Conservation (phyloP, 495 filamentous ascomycete species). For the Diplogelasinospora grovesii region DNA sequence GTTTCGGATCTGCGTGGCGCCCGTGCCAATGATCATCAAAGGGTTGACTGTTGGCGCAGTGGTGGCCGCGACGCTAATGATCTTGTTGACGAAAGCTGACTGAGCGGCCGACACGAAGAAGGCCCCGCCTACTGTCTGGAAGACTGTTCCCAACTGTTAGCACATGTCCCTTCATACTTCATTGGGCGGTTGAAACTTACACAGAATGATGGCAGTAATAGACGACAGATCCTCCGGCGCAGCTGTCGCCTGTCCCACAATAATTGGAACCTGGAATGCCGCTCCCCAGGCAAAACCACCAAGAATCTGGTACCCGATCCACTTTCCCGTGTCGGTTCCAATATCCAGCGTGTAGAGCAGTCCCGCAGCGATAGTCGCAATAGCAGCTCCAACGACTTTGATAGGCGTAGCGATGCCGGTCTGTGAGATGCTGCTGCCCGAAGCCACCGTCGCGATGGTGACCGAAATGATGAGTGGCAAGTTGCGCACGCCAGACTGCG, state of each 20-base stretch:
- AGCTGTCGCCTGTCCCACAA: constrained; percentile 51
- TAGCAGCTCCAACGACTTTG: constrained; percentile 41
- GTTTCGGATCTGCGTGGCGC: constrained; percentile 34
- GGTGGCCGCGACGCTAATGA: constrained; percentile 25
- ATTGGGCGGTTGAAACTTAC: constrained; percentile 12
- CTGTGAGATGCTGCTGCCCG: constrained; percentile 40
- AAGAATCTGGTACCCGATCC: constrained; percentile 56
- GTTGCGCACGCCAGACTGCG: constrained; percentile 44
- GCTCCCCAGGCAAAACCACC: constrained; percentile 46
- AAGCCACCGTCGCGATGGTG: constrained; percentile 38
- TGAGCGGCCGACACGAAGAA: constrained; percentile 41
- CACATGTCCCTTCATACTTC: too few relatives aligned
- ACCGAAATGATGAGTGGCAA: constrained; percentile 49
- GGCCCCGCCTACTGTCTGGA: constrained; percentile 43
- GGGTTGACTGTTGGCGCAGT: constrained; percentile 36
- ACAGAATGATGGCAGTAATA: constrained; percentile 44
- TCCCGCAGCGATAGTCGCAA: constrained; percentile 50
- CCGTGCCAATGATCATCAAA: constrained; percentile 31
- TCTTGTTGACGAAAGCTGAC: constrained; percentile 43
- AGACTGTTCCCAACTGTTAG: constrained; percentile 41
- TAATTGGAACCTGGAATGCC: constrained; percentile 44
- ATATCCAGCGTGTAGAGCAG: constrained; percentile 44
- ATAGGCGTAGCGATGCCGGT: constrained; percentile 47
- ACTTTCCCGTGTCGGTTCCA: constrained; percentile 36
- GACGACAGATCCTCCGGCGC: constrained; percentile 25